Conservation (phyloP, 768 basidiomycete genomes). For the Amanita thiersii region DNA sequence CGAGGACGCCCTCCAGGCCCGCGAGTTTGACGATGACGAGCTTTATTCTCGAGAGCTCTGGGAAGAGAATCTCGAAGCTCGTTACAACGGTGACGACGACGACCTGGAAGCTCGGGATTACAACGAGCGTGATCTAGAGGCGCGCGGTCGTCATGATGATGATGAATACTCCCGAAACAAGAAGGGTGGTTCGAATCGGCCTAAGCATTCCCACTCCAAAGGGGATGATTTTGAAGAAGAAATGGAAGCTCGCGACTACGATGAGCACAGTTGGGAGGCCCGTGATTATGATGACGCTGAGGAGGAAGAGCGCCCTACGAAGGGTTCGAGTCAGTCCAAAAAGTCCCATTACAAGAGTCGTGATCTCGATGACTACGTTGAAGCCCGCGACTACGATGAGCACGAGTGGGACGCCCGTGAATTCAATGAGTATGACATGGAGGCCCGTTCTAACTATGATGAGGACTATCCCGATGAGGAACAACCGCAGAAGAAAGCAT, state of each 20-base stretch:
- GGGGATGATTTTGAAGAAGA: too few species aligned
- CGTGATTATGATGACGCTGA: conserved; percentile 2
- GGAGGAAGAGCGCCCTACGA: not conserved
- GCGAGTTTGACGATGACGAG: not conserved
- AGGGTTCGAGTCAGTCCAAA: too few species aligned
- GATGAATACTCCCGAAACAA: too few species aligned
- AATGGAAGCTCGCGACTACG: not conserved
- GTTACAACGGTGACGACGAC: not conserved
- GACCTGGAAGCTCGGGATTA: not conserved
- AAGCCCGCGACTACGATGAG: not conserved
- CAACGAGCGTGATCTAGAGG: not conserved
- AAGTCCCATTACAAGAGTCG: too few species aligned
- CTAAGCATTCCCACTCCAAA: too few species aligned
- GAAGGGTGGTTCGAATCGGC: too few species aligned
- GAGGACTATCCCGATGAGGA: too few species aligned
- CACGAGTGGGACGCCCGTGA: conserved; percentile 3
- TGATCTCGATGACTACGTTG: not conserved
- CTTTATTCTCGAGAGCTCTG: too few species aligned
- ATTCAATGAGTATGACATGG: not conserved
- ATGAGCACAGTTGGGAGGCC: not conserved
- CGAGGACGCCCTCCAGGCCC: too few species aligned
- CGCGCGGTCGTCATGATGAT: conserved; percentile 2
- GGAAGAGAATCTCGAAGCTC: not conserved
- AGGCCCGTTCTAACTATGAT: not conserved
- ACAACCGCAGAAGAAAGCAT: too few species aligned